Conservation (phyloP, 2,329 filamentous ascomycete species). For the Triangularia setosa region DNA sequence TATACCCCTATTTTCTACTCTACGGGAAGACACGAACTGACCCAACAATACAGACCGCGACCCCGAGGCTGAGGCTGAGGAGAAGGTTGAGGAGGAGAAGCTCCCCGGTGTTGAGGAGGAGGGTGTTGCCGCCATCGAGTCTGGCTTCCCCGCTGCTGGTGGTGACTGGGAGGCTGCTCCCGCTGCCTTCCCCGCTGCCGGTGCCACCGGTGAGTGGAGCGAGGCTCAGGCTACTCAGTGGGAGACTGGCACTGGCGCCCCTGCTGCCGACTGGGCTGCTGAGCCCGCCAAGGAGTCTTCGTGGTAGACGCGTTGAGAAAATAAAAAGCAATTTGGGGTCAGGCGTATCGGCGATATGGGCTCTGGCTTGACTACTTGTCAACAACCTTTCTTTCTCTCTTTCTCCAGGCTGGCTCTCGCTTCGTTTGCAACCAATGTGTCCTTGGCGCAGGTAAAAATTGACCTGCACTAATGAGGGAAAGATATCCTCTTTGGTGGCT, state of each 20-base stretch:
- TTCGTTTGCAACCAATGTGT: conserved; percentile 25
- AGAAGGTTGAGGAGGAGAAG: conserved; percentile 95
- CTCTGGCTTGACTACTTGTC: conserved; percentile 21
- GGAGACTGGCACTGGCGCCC: conserved; percentile 56
- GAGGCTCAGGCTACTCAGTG: conserved; percentile 46
- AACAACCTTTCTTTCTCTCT: conserved; percentile 18
- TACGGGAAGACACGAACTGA: conserved; percentile 22
- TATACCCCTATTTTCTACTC: conserved; percentile 22
- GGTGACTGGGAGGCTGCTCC: conserved; percentile 79
- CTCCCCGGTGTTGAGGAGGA: conserved; percentile 79
- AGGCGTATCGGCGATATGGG: conserved; percentile 25
- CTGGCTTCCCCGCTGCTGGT: conserved; percentile 61
- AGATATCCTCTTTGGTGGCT: conserved; percentile 71
- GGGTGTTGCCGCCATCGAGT: conserved; percentile 71
- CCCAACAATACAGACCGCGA: conserved; percentile 69
- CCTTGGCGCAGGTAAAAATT: conserved; percentile 49
- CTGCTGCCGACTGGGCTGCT: conserved; percentile 54
- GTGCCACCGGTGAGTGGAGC: conserved; percentile 54
- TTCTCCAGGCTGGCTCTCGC: conserved; percentile 21
- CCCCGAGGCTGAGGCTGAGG: conserved; percentile 98
- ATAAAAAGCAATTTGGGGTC: conserved; percentile 27
- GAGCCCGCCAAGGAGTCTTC: conserved; percentile 46
- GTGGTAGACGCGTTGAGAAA: conserved; percentile 41
- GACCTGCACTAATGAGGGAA: conserved; percentile 95
- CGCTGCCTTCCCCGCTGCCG: conserved; percentile 65